Base-by-base conservation (phyloP, 257 asterid species). In the Petrea volubilis region DNA sequence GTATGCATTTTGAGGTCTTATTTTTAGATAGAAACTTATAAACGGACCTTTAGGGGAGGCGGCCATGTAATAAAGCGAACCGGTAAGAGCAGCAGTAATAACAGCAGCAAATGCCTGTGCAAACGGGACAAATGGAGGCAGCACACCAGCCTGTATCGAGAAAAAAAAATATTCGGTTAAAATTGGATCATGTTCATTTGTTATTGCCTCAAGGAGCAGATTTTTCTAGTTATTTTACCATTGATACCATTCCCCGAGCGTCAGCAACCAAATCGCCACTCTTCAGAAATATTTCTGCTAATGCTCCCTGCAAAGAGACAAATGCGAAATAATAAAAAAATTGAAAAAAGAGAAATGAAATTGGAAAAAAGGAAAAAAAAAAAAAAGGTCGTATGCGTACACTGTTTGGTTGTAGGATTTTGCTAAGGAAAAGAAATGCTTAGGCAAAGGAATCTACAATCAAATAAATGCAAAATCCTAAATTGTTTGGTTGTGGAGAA, bases 61-160 rank as follows among this genome's bases (percentile, higher is more conserved):
- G 57, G 97, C 91, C 71, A 94, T 78, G 87, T 89, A 94, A 69
- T 94, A 94, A 18, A 94, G 79, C 2, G 96, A 89, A 70, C 96
- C 98, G 0, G 96, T 91, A 20, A 94, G 91, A 67, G 96, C 95
- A 76, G 96, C 98, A 4, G 98, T 94, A 44, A 86, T 73, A 46
- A 89, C 97, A 61, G 98, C 98, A 43, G 98, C 97, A 81, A 91
- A 94, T 31, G 93, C 96, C 78, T 94, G 96, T 55, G 98, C 97
- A 78, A 94, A 94, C 10, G 98, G 97, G 18, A 94, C 98, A 60
- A 87, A 89, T 18, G 93, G 98, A 78, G 98, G 98, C 61, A 91
- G 82, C 69, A 94, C 83, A 28, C 98, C 98, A 14, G 96, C 81
- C 98, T 94, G 82, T 7, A 77, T 58, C 33, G 27, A 21, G 52